Conservation (phyloP, 345 rosid genomes). For the Acer campestre region DNA sequence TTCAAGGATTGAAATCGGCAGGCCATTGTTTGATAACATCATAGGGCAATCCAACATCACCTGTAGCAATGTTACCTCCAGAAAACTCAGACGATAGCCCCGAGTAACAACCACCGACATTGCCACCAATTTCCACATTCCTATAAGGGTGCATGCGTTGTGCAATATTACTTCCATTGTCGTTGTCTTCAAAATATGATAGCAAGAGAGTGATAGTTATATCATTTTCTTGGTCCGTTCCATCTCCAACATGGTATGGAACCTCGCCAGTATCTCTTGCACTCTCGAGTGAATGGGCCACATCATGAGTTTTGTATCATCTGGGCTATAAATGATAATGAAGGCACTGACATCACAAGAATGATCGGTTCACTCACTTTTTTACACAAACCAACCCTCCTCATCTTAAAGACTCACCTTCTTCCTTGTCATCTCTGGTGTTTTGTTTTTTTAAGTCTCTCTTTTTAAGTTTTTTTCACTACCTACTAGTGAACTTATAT, state of each 20-base stretch:
- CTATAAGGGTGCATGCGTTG: too few species aligned
- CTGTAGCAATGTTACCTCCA: too few species aligned
- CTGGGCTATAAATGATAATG: slow-evolving; percentile 28
- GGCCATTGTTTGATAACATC: too few species aligned
- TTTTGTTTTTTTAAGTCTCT: background rate
- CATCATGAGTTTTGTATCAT: background rate
- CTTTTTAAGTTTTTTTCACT: background rate
- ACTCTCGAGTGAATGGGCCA: slow-evolving; percentile 40
- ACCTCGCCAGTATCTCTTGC: slow-evolving; percentile 23
- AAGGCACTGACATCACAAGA: slow-evolving; percentile 37
- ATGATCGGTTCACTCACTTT: slow-evolving; percentile 49
- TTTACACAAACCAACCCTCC: slow-evolving; percentile 25
- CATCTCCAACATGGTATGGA: slow-evolving; percentile 20
- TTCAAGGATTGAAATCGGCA: too few species aligned
- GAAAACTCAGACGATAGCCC: too few species aligned
- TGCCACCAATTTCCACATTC: too few species aligned
- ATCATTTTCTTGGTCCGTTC: slow-evolving; percentile 9
- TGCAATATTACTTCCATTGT: too few species aligned
- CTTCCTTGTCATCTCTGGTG: slow-evolving; percentile 41
- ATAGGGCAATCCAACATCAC: too few species aligned
- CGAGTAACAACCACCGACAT: too few species aligned
- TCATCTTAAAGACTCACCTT: slow-evolving; percentile 12
- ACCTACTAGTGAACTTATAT: background rate
- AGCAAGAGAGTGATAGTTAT: too few species aligned
- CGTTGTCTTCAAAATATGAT: too few species aligned